These are phyloP conservation scores for Sutorius australiensis DNA, from an alignment of 768 basidiomycete species.

Conservation along the genomic window DNA sequence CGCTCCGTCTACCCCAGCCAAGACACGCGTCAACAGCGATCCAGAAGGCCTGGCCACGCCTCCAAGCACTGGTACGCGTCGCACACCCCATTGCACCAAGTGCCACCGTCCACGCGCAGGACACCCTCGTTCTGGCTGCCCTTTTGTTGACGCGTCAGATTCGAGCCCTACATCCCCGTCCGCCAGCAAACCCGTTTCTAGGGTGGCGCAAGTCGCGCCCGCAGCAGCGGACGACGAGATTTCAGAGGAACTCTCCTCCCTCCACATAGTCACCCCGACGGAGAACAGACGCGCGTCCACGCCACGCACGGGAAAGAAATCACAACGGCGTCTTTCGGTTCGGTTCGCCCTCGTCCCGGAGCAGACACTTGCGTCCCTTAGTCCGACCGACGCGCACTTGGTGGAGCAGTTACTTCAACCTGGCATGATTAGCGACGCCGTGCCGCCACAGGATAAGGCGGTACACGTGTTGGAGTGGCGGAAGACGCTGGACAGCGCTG, in stretches of 20 bases:
- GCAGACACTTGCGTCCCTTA: slow-evolving; percentile 50
- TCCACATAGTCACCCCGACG: slow-evolving; percentile 36
- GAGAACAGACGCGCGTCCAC: slow-evolving; percentile 6
- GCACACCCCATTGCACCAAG: slow-evolving; percentile 50
- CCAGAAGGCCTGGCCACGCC: slow-evolving; percentile 19
- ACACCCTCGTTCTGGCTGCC: slow-evolving; percentile 63
- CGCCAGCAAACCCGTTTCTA: slow-evolving; percentile 4
- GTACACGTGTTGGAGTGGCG: slow-evolving; percentile 26
- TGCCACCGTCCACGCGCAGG: slow-evolving; percentile 53
- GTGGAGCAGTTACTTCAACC: slow-evolving; percentile 45
- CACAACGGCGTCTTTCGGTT: slow-evolving; percentile 28
- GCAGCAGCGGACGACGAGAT: slow-evolving; percentile 29
- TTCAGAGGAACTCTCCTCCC: slow-evolving; percentile 43
- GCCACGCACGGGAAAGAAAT: slow-evolving; percentile 2
- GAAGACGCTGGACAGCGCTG: slow-evolving; percentile 33
- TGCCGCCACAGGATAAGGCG: slow-evolving; percentile 27
- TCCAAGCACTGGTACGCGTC: slow-evolving; percentile 44
- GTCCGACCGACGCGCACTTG: slow-evolving; percentile 43
- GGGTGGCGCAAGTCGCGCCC: neutral
- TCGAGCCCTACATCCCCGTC: slow-evolving; percentile 16
- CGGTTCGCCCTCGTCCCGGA: slow-evolving; percentile 30
- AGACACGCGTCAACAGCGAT: slow-evolving; percentile 9
- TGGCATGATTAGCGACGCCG: slow-evolving; percentile 33
- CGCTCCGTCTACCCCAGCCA: slow-evolving; percentile 30
- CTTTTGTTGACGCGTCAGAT: slow-evolving; percentile 35